phyloP scores from a whole-genome alignment of 176 grass and related monocot genomes.

The Zoysia japonica region DNA sequence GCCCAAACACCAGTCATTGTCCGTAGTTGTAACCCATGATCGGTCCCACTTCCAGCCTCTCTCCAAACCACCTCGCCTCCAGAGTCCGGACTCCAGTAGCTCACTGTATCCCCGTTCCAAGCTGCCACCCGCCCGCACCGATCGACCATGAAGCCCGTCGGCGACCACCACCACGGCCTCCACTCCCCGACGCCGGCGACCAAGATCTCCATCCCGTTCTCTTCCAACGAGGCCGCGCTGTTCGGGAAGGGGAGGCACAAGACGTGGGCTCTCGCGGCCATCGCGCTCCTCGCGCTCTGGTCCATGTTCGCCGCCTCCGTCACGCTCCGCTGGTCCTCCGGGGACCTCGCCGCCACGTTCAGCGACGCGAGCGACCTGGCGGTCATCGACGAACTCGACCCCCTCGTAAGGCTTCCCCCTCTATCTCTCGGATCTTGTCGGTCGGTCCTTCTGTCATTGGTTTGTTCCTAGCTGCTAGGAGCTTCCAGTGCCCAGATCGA shows the following conservation, averaged over 20 bases:
- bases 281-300: conserved; percentile 77
- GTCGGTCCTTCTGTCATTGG: background rate
- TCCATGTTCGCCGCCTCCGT: conserved; percentile 82
- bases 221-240: conserved; percentile 18
- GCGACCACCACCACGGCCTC: conserved; percentile 25
- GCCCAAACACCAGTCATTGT: background rate
- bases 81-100: background rate
- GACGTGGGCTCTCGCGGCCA: conserved; percentile 67
- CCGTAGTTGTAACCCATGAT: background rate
- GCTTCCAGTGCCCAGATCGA: background rate
- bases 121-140: background rate
- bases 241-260: conserved; percentile 64
- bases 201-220: conserved; percentile 42
- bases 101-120: background rate
- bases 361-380: background rate
- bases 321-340: conserved; percentile 60
- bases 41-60: background rate
- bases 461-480: background rate
- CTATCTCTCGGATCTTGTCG: conserved; percentile 19
- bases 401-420: conserved; percentile 29
- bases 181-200: conserved; percentile 42
- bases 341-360: conserved; percentile 28
- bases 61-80: background rate
- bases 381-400: conserved; percentile 42
- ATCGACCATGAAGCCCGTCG: conserved; percentile 39